These are phyloP conservation scores for Ilyonectria mors-panacis DNA, from an alignment of 2,329 filamentous ascomycete species.

Conservation along the genomic window DNA sequence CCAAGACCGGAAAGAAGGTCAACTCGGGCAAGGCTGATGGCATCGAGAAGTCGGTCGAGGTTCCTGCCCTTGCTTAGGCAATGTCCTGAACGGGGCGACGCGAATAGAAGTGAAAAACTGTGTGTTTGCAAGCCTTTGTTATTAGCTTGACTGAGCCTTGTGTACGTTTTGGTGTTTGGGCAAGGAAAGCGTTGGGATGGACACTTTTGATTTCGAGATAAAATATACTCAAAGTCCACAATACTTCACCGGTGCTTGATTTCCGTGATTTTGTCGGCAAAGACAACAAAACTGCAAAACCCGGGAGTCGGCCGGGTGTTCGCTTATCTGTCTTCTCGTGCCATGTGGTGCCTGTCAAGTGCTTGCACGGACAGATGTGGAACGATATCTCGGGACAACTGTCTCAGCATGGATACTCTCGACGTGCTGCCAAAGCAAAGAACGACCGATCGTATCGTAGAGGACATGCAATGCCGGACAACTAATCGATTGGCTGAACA, in stretches of 20 bases:
- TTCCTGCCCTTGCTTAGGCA: slow-evolving; percentile 54
- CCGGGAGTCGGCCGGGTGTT: neutral
- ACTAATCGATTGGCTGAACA: neutral
- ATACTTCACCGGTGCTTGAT: neutral
- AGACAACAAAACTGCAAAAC: neutral
- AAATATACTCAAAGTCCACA: slow-evolving; percentile 28
- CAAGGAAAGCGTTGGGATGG: slow-evolving; percentile 33
- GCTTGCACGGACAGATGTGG: neutral
- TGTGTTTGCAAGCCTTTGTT: slow-evolving; percentile 27
- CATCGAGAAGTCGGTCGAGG: slow-evolving; percentile 66
- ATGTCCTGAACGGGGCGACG: neutral
- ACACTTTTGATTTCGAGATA: slow-evolving; percentile 33
- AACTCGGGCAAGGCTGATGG: slow-evolving; percentile 83
- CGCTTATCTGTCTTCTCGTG: neutral
- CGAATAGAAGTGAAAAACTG: slow-evolving; percentile 10
- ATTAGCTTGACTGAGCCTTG: slow-evolving; percentile 41
- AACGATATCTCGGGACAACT: slow-evolving; percentile 5
- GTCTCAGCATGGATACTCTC: neutral
- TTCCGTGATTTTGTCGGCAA: neutral
- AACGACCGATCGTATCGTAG: neutral
- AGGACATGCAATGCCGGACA: neutral
- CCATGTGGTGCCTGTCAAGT: neutral
- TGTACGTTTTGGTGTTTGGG: slow-evolving; percentile 40
- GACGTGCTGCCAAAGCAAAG: neutral
- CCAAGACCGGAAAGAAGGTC: slow-evolving; percentile 96